phyloP scores from a whole-genome alignment of 2,329 filamentous ascomycete species.

The Neofusicoccum kwambonambiense region DNA sequence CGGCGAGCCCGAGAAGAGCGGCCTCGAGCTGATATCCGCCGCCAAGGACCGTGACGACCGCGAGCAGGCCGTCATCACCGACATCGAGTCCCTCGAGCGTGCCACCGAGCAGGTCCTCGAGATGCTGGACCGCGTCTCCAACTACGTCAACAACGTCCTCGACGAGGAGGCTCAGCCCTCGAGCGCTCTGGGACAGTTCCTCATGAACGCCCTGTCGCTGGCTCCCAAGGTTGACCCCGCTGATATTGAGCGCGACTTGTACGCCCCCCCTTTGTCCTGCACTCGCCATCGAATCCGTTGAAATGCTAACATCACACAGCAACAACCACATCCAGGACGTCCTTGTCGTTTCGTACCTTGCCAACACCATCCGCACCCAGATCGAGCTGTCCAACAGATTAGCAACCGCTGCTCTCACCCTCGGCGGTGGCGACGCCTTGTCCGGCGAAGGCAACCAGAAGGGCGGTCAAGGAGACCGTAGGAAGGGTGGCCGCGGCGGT shows the following conservation, averaged over 20 bases:
- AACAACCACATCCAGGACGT: slow-evolving; percentile 99
- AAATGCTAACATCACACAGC: slow-evolving; percentile 46
- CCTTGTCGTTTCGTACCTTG: slow-evolving; percentile 94
- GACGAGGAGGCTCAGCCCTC: slow-evolving; percentile 91
- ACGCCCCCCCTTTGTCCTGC: slow-evolving; percentile 35
- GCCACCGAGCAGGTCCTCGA: slow-evolving; percentile 83
- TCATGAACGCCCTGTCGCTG: slow-evolving; percentile 89
- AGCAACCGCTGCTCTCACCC: slow-evolving; percentile 61
- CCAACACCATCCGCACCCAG: slow-evolving; percentile 98
- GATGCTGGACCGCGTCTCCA: slow-evolving; percentile 86
- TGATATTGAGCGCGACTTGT: slow-evolving; percentile 94
- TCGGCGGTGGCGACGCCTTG: slow-evolving; percentile 43
- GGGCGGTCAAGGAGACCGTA: slow-evolving; percentile 32
- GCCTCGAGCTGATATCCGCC: slow-evolving; percentile 78
- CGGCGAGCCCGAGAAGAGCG: slow-evolving; percentile 72
- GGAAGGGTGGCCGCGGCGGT: slow-evolving; percentile 29
- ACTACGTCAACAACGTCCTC: slow-evolving; percentile 89
- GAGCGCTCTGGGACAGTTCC: slow-evolving; percentile 87
- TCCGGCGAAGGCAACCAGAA: slow-evolving; percentile 34
- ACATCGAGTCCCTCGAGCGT: slow-evolving; percentile 85
- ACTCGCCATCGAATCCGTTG: too few species aligned
- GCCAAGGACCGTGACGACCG: slow-evolving; percentile 79
- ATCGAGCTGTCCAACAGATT: slow-evolving; percentile 96
- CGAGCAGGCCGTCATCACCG: slow-evolving; percentile 71
- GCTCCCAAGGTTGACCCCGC: slow-evolving; percentile 90